These are phyloP conservation scores for Tulasnella sp. DNA, from an alignment of 768 basidiomycete genomes.

Conservation along the genomic window DNA sequence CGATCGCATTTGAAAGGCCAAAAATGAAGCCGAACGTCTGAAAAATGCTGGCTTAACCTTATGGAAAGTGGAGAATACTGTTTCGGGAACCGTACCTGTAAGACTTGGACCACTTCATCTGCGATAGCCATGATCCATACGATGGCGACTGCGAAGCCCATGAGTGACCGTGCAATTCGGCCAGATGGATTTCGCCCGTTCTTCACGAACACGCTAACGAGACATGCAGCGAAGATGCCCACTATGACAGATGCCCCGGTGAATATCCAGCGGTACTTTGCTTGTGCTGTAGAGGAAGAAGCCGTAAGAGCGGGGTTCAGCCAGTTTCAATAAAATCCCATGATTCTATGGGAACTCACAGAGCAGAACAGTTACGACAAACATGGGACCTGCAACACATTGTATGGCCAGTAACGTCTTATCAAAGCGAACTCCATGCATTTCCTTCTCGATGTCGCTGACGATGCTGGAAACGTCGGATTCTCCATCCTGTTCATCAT, in stretches of 20 bases:
- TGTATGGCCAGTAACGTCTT: conserved; percentile 82
- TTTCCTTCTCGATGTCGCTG: conserved; percentile 56
- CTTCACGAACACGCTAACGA: conserved; percentile 25
- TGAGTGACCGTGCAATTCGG: conserved; percentile 64
- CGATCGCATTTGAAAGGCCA: conserved; percentile 92
- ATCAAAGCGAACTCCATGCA: conserved; percentile 48
- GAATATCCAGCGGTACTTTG: conserved; percentile 5
- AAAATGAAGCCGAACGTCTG: conserved; percentile 90
- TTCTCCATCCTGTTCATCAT: conserved; percentile 20
- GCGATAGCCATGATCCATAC: conserved; percentile 99
- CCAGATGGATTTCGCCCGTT: conserved; percentile 46
- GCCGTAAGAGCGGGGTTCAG: background rate
- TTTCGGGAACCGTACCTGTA: conserved; percentile 67
- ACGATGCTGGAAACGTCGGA: conserved; percentile 17
- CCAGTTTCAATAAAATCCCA: background rate
- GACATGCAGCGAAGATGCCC: conserved; percentile 16
- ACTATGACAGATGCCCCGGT: conserved; percentile 9
- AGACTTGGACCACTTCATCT: conserved; percentile 85
- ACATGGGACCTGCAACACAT: conserved; percentile 70
- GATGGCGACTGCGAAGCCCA: conserved; percentile 84
- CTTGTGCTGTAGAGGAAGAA: background rate
- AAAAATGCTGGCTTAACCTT: conserved; percentile 1
- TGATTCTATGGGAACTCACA: conserved; percentile 36
- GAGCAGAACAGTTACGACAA: conserved; percentile 64
- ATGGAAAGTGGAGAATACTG: background rate